A percentile compares a stretch with the other conserved stretches of the same genome.
Evolutionary conservation across 768 basidiomycete species (phyloP).

Genomic region (Rhizopogon roseolus): DNA sequence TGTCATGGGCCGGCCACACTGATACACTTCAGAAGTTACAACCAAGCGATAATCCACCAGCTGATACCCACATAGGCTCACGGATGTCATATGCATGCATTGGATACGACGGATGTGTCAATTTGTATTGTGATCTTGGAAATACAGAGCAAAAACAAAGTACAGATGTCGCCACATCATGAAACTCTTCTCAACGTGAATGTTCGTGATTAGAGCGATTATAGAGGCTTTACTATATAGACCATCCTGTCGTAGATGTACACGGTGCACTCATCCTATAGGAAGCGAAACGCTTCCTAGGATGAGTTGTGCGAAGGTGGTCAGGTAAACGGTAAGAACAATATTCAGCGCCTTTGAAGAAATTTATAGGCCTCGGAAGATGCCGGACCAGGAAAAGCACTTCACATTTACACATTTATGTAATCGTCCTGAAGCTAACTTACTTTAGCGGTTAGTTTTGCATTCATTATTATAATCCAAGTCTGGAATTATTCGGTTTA

Average conservation of each 20-base stretch:
- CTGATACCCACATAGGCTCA: too few relatives aligned
- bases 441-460: too few relatives aligned
- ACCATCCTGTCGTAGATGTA: conserved; percentile 35
- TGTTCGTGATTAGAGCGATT: conserved; percentile 78
- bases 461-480: too few relatives aligned
- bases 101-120: too few relatives aligned
- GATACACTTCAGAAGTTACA: too few relatives aligned
- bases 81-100: too few relatives aligned
- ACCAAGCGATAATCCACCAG: too few relatives aligned
- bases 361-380: neutral
- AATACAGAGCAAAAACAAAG: neutral
- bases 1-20: too few relatives aligned
- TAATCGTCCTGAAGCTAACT: too few relatives aligned
- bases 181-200: conserved; percentile 81
- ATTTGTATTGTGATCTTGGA: too few relatives aligned
- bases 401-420: too few relatives aligned
- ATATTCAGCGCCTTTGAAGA: neutral
- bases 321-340: conserved; percentile 35
- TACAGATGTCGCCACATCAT: conserved; percentile 67
- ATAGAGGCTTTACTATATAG: conserved; percentile 58
- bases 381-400: neutral
- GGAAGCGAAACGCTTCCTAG: conserved; percentile 60
- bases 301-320: conserved; percentile 40
- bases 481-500: too few relatives aligned
- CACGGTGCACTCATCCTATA: conserved; percentile 40